Evolutionary conservation across 2,329 filamentous ascomycete species (phyloP).

Genomic region (Epichloe typhina): DNA sequence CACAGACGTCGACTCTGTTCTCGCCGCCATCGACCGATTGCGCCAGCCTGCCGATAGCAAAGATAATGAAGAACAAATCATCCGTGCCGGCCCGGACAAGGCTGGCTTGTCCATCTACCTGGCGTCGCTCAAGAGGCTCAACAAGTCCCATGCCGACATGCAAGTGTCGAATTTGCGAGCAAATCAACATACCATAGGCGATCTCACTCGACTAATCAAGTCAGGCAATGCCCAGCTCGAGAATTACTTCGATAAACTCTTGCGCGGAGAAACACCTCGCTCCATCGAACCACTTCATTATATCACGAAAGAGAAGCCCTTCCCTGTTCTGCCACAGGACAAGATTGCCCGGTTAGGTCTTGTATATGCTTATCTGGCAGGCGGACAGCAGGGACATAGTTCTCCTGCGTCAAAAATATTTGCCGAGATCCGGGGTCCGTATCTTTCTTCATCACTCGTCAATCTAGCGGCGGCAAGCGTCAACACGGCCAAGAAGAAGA

Average conservation of each 20-base stretch:
- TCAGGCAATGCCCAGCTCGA: conserved; percentile 75
- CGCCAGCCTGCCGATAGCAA: conserved; percentile 88
- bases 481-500: conserved; percentile 70
- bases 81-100: conserved; percentile 74
- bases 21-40: conserved; percentile 76
- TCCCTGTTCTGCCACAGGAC: conserved; percentile 67
- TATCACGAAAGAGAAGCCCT: conserved; percentile 77
- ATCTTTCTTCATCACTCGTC: conserved; percentile 67
- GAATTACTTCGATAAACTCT: conserved; percentile 63
- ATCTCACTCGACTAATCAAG: conserved; percentile 65
- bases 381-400: conserved; percentile 45
- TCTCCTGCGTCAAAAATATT: conserved; percentile 72
- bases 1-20: conserved; percentile 70
- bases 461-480: conserved; percentile 81
- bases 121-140: conserved; percentile 76
- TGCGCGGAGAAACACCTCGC: conserved; percentile 62
- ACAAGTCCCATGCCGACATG: conserved; percentile 71
- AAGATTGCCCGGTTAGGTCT: conserved; percentile 62
- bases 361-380: conserved; percentile 65
- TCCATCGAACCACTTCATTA: conserved; percentile 83
- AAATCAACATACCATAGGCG: conserved; percentile 77
- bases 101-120: conserved; percentile 76
- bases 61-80: conserved; percentile 80
- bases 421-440: conserved; percentile 72
- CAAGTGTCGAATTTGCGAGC: conserved; percentile 81